Evolutionary conservation across 257 asterid species (phyloP).

Genomic region (Fraxinus excelsior): DNA sequence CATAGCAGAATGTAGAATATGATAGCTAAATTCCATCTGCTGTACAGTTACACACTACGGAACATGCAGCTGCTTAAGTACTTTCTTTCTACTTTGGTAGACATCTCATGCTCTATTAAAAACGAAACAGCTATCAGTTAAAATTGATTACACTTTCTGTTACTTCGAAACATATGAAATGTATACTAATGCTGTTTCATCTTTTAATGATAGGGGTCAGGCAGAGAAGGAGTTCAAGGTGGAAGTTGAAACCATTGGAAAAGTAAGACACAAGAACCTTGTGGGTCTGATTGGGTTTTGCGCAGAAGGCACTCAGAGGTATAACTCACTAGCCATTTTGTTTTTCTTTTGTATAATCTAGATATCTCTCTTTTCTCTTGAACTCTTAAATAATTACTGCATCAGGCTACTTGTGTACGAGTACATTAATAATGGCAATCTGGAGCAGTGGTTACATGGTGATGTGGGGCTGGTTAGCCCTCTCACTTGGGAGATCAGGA

Average conservation of each 20-base stretch:
- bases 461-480: constrained; percentile 91
- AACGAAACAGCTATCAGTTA: not conserved
- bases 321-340: constrained; percentile 10
- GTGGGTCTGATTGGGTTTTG: constrained; percentile 92
- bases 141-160: not conserved
- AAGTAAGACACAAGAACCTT: constrained; percentile 96
- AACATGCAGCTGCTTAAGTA: constrained; percentile 13
- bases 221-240: constrained; percentile 96
- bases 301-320: constrained; percentile 93
- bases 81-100: not conserved
- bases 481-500: constrained; percentile 88
- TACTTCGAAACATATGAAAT: not conserved
- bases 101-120: not conserved
- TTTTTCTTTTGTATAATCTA: constrained; percentile 15
- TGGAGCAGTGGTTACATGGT: constrained; percentile 99
- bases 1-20: not conserved
- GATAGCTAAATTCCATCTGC: constrained; percentile 6
- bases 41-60: not conserved
- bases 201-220: constrained; percentile 70
- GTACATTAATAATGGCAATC: constrained; percentile 88
- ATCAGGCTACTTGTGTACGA: constrained; percentile 91
- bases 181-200: constrained; percentile 17
- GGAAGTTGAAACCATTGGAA: constrained; percentile 98
- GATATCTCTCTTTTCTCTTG: not conserved
- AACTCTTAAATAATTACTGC: constrained; percentile 3